Evolutionary conservation across 768 basidiomycete genomes (phyloP).

Genomic region (Pulveroboletus sp.): DNA sequence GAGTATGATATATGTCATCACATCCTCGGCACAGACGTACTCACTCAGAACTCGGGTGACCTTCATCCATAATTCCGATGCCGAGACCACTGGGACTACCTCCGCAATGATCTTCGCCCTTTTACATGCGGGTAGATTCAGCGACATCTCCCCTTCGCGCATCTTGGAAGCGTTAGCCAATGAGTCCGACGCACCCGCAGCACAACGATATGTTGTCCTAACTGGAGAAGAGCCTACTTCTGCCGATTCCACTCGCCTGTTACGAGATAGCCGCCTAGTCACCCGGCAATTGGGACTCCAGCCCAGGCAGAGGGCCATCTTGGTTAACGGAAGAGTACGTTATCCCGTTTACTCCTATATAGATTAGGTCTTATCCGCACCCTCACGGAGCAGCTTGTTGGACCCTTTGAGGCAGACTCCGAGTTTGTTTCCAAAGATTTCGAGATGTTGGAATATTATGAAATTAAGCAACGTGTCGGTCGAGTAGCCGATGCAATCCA

Average conservation of each 20-base stretch:
- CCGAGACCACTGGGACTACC: conserved; percentile 10
- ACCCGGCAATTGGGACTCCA: conserved; percentile 52
- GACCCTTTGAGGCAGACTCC: conserved; percentile 51
- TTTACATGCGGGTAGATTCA: conserved; percentile 36
- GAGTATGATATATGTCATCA: neutral
- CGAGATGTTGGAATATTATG: conserved; percentile 63
- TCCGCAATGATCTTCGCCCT: conserved; percentile 52
- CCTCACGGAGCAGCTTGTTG: conserved; percentile 55
- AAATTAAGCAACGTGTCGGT: conserved; percentile 62
- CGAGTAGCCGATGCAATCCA: conserved; percentile 66
- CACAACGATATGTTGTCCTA: conserved; percentile 38
- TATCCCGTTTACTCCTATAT: neutral
- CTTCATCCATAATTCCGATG: conserved; percentile 69
- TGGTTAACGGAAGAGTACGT: conserved; percentile 83
- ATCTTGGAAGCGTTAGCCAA: conserved; percentile 13
- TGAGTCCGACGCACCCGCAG: conserved; percentile 4
- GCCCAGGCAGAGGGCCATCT: conserved; percentile 57
- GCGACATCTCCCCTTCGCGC: conserved; percentile 17
- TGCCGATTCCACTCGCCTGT: conserved; percentile 29
- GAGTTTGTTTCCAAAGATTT: conserved; percentile 74
- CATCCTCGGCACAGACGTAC: conserved; percentile 32
- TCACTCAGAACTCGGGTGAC: conserved; percentile 55
- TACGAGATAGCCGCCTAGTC: conserved; percentile 43
- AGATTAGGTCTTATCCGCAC: conserved; percentile 1
- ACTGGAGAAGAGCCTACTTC: conserved; percentile 29